These are phyloP conservation scores for Pseudisothecium myosuroides DNA, from an alignment of 225 moss, liverwort and hornwort genomes.

Conservation along the genomic window DNA sequence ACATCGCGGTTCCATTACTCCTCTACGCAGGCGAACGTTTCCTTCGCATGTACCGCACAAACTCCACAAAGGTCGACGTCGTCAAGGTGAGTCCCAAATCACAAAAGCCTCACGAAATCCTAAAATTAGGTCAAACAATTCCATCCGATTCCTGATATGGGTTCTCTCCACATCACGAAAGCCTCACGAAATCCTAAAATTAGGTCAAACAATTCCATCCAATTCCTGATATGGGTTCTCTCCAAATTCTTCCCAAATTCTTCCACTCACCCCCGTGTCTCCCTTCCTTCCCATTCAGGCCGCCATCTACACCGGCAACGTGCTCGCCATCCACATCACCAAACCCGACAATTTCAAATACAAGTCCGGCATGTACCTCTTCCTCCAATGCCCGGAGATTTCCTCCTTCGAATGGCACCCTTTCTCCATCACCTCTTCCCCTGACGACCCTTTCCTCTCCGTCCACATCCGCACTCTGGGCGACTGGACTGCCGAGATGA, in stretches of 20 bases:
- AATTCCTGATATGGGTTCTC: background rate
- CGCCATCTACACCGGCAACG: slow-evolving; percentile 84
- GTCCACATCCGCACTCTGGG: slow-evolving; percentile 93
- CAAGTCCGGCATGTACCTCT: slow-evolving; percentile 98
- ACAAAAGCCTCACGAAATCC: background rate
- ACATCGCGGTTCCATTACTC: slow-evolving; percentile 55
- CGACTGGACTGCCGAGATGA: slow-evolving; percentile 84
- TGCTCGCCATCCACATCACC: slow-evolving; percentile 80
- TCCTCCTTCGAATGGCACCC: slow-evolving; percentile 99
- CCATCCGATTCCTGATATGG: background rate
- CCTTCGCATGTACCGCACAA: slow-evolving; percentile 72
- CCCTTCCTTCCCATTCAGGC: slow-evolving; percentile 23
- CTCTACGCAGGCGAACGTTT: slow-evolving; percentile 79
- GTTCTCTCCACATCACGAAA: background rate
- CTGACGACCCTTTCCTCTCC: slow-evolving; percentile 78
- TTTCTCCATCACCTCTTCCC: slow-evolving; percentile 95
- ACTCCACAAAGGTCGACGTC: slow-evolving; percentile 74
- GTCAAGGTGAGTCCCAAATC: slow-evolving; percentile 50
- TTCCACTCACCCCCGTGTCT: too few species aligned
- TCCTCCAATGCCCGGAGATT: slow-evolving; percentile 85
- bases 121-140: background rate
- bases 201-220: background rate
- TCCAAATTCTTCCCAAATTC: background rate
- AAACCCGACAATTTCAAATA: slow-evolving; percentile 85
- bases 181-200: background rate